phyloP scores from a whole-genome alignment of 805 yeast species.

The Ogataea minuta region DNA sequence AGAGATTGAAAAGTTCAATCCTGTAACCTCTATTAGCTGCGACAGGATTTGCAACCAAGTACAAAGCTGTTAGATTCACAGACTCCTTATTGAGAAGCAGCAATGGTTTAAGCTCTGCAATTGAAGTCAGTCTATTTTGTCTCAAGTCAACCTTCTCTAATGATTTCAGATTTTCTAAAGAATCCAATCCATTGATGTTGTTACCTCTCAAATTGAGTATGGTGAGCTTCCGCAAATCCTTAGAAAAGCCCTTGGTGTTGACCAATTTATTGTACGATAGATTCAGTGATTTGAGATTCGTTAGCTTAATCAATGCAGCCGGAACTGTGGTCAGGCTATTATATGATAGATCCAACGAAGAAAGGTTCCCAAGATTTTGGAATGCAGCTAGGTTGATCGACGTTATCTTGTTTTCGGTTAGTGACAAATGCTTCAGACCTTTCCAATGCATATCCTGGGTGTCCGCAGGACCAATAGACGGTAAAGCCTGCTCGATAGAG shows the following conservation, averaged over 20 bases:
- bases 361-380: slow-evolving; percentile 32
- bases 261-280: slow-evolving; percentile 47
- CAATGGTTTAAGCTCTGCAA: slow-evolving; percentile 42
- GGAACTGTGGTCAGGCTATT: slow-evolving; percentile 52
- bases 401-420: slow-evolving; percentile 39
- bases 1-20: slow-evolving; percentile 52
- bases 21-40: slow-evolving; percentile 43
- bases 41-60: slow-evolving; percentile 40
- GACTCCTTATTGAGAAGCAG: slow-evolving; percentile 27
- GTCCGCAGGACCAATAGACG: slow-evolving; percentile 1
- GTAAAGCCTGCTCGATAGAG: neutral
- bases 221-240: slow-evolving; percentile 41
- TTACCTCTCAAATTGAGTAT: slow-evolving; percentile 53
- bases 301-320: slow-evolving; percentile 47
- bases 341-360: slow-evolving; percentile 53
- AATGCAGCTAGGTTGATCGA: slow-evolving; percentile 32
- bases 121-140: slow-evolving; percentile 41
- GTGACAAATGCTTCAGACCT: slow-evolving; percentile 39
- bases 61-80: slow-evolving; percentile 27
- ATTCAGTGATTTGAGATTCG: slow-evolving; percentile 50
- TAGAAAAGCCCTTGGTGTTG: slow-evolving; percentile 34
- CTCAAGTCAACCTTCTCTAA: slow-evolving; percentile 55
- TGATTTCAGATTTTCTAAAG: slow-evolving; percentile 41
- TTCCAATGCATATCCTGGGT: slow-evolving; percentile 31
- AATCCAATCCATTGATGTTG: slow-evolving; percentile 39